Conservation (phyloP, 169 alveolate genomes). For the Theileria parva region DNA sequence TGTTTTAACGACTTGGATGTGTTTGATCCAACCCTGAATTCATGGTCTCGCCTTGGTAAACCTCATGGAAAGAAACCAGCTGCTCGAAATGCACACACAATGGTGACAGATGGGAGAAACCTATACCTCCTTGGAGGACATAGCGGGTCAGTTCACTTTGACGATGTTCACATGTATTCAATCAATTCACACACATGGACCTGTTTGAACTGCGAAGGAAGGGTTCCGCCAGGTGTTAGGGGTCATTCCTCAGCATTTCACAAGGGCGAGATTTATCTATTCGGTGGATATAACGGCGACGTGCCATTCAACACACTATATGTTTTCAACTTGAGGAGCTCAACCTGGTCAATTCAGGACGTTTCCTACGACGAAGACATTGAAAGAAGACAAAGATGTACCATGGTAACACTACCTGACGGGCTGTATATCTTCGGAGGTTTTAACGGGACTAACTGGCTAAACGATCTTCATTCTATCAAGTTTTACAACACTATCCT, state of each 20-base stretch:
- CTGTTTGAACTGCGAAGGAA: constrained; percentile 42
- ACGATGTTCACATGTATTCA: constrained; percentile 65
- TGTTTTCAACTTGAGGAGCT: constrained; percentile 60
- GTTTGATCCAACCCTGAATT: constrained; percentile 57
- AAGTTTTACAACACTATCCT: constrained; percentile 21
- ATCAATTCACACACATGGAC: constrained; percentile 67
- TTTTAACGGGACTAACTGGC: constrained; percentile 69
- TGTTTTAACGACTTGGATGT: constrained; percentile 75
- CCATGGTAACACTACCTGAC: constrained; percentile 36
- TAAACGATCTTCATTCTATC: constrained; percentile 67
- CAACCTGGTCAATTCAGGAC: constrained; percentile 53
- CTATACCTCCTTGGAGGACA: constrained; percentile 75
- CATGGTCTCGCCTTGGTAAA: constrained; percentile 68
- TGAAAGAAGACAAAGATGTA: constrained; percentile 46
- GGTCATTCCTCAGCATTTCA: constrained; percentile 67
- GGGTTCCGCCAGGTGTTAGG: constrained; percentile 72
- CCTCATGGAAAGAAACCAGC: constrained; percentile 72
- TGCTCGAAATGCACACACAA: constrained; percentile 74
- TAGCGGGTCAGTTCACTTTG: constrained; percentile 68
- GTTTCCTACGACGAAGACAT: constrained; percentile 30
- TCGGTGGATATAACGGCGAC: constrained; percentile 78
- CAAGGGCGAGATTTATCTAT: constrained; percentile 66
- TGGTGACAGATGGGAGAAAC: constrained; percentile 66
- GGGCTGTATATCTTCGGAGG: constrained; percentile 74
- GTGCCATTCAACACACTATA: constrained; percentile 59